Base-by-base conservation (phyloP, 1,284 basidiomycete genomes). In the Quambalaria eucalypti region DNA sequence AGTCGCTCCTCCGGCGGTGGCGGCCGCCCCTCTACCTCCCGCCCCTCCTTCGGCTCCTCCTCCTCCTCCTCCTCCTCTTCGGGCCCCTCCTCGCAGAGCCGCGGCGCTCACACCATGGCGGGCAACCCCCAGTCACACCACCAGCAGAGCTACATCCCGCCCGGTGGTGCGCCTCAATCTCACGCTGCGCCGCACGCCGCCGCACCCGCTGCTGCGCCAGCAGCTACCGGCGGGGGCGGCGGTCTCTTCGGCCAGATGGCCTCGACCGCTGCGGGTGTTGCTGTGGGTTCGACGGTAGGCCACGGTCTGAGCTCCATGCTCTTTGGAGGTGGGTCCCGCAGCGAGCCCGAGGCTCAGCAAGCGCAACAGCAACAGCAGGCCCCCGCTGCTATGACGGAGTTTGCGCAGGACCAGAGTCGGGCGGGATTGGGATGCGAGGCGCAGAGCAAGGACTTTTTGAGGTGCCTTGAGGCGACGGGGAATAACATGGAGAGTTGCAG, bases 261-360 rank as follows among this genome's bases (percentile, higher is more conserved):
- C 52, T 87, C 88, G 14, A 90, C 88, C 6, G 88, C 87, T 28
- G 88, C 87, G 54, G 87, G 86, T 60, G 88, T 90, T 39, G 88
- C 88, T 5, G 80, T 88, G 51, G 88, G 88, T 42, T 88, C 87
- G 14, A 79, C 84, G 50, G 81, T 90, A 60, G 88, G 88, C 48
- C 88, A 90, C 69, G 88, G 88, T 33, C 73, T 90, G 60, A 88
- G 86, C 49, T 82, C 76, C 76, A 88, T 90, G 86, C 82, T 90
- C 55, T 90, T 90, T 64, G 88, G 88, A 48, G 82, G 85, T 53
- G 76, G 80, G 33, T 68, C 77, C 40, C 65, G 70, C 38, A 63
- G 61, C 28, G 66, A 66, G 26, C 69, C 79, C 14, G 78, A 79
- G 50, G 80, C 77, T 14, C 50, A 38, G 9, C 59, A 60, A 33